A percentile compares a stretch with the other conserved stretches of the same genome.
Conservation (phyloP, 495 filamentous ascomycete species). For the Friedmanniomyces simplex region DNA sequence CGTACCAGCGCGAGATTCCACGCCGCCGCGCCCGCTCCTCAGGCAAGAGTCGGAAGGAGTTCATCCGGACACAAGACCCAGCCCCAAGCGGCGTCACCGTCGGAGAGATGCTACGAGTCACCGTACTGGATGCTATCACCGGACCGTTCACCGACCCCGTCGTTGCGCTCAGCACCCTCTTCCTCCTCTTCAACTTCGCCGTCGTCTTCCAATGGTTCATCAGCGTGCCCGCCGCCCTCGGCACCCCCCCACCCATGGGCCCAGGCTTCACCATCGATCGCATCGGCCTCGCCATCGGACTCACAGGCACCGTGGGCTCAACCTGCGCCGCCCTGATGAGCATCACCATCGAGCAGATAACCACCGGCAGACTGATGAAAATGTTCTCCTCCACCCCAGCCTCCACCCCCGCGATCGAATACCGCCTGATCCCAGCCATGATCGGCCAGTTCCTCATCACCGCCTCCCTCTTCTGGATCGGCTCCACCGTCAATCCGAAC, state of each 20-base stretch:
- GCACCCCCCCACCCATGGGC: conserved; percentile 8
- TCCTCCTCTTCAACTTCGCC: conserved; percentile 32
- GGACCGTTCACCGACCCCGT: conserved; percentile 34
- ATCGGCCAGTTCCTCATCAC: conserved; percentile 14
- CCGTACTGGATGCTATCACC: conserved; percentile 30
- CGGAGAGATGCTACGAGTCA: conserved; percentile 29
- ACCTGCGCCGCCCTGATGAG: conserved; percentile 16
- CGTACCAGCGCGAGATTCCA: conserved; percentile 35
- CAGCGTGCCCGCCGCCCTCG: conserved; percentile 32
- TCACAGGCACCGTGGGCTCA: conserved; percentile 19
- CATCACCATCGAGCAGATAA: conserved; percentile 22
- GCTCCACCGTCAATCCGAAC: conserved; percentile 22
- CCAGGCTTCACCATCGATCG: conserved; percentile 31
- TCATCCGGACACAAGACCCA: conserved; percentile 13
- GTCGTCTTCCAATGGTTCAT: conserved; percentile 36
- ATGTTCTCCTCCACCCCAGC: background rate
- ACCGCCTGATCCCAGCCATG: conserved; percentile 26
- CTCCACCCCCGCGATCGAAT: conserved; percentile 12
- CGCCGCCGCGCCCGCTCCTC: conserved; percentile 25
- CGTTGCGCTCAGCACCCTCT: conserved; percentile 27
- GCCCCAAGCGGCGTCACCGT: conserved; percentile 25
- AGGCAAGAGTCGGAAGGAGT: conserved; percentile 14
- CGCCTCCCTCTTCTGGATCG: conserved; percentile 27
- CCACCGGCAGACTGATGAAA: conserved; percentile 8
- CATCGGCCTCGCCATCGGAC: conserved; percentile 32